Conservation (phyloP, 2,329 filamentous ascomycete genomes). For the Aspergillus neotritici region DNA sequence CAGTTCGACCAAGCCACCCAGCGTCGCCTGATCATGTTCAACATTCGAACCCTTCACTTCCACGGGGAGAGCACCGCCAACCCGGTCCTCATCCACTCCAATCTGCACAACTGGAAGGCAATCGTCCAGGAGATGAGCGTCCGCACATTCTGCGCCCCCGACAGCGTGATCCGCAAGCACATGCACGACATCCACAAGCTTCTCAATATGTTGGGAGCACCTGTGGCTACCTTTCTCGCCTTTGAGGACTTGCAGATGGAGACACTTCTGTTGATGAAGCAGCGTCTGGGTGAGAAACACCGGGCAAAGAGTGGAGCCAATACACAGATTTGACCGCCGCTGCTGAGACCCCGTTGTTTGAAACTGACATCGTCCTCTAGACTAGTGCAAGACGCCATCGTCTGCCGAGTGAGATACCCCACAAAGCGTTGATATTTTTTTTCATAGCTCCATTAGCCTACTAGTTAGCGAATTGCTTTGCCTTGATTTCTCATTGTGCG, state of each 20-base stretch:
- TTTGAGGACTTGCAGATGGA: slow-evolving; percentile 36
- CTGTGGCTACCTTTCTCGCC: slow-evolving; percentile 31
- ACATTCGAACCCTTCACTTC: slow-evolving; percentile 44
- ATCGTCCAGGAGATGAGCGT: slow-evolving; percentile 45
- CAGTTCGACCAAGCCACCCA: slow-evolving; percentile 50
- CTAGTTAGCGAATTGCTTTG: too few relatives aligned
- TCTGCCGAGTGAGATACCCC: too few relatives aligned
- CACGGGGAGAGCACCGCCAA: slow-evolving; percentile 39
- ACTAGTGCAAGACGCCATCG: too few relatives aligned
- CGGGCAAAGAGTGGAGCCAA: slow-evolving; percentile 5
- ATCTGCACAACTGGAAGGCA: slow-evolving; percentile 46
- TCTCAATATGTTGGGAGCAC: slow-evolving; percentile 46
- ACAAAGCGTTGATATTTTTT: too few relatives aligned
- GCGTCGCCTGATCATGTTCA: slow-evolving; percentile 42
- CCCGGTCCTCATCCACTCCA: slow-evolving; percentile 39
- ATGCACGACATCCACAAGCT: slow-evolving; percentile 46
- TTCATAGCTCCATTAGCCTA: too few relatives aligned
- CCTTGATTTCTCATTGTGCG: too few relatives aligned
- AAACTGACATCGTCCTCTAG: too few relatives aligned
- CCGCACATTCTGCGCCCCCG: slow-evolving; percentile 47
- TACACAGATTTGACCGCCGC: not conserved
- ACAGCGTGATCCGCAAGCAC: slow-evolving; percentile 46
- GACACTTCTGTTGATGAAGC: slow-evolving; percentile 29
- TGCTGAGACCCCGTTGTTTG: too few relatives aligned
- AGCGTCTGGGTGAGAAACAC: slow-evolving; percentile 22